phyloP scores from a whole-genome alignment of 768 basidiomycete genomes.

The Podaxis mareebaensis region DNA sequence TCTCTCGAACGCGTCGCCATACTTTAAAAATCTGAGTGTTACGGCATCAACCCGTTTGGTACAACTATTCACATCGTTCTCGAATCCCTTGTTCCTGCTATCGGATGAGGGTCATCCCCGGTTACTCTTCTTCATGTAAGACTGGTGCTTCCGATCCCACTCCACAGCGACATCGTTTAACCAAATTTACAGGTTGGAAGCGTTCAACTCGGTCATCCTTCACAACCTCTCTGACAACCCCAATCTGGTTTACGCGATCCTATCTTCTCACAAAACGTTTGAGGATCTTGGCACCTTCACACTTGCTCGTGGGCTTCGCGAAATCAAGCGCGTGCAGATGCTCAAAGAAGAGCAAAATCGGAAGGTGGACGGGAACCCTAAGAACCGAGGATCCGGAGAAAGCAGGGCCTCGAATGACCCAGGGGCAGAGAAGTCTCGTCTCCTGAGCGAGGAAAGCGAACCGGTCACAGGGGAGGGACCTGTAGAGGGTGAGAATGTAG shows the following conservation, averaged over 20 bases:
- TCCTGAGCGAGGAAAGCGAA: conserved; percentile 52
- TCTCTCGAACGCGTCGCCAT: conserved; percentile 85
- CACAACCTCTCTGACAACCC: conserved; percentile 83
- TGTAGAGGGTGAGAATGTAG: conserved; percentile 16
- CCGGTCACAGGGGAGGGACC: conserved; percentile 23
- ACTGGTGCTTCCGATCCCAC: background rate
- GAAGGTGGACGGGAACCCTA: conserved; percentile 29
- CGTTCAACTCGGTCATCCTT: conserved; percentile 84
- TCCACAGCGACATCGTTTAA: background rate
- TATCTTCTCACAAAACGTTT: conserved; percentile 82
- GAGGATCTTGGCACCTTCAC: conserved; percentile 93
- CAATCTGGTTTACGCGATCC: conserved; percentile 82
- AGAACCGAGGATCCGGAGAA: conserved; percentile 41
- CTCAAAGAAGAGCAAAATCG: conserved; percentile 68
- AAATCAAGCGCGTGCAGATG: conserved; percentile 74
- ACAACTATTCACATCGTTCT: conserved; percentile 90
- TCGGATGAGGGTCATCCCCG: conserved; percentile 96
- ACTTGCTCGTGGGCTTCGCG: conserved; percentile 78
- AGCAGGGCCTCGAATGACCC: conserved; percentile 39
- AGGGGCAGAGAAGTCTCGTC: conserved; percentile 64
- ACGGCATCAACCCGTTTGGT: conserved; percentile 81
- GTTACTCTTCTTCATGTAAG: conserved; percentile 87
- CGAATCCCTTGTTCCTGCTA: conserved; percentile 84
- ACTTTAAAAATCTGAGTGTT: conserved; percentile 79
- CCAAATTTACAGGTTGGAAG: conserved; percentile 66